Conservation (phyloP, 305 asterid genomes). For the Fraxinus platypoda region DNA sequence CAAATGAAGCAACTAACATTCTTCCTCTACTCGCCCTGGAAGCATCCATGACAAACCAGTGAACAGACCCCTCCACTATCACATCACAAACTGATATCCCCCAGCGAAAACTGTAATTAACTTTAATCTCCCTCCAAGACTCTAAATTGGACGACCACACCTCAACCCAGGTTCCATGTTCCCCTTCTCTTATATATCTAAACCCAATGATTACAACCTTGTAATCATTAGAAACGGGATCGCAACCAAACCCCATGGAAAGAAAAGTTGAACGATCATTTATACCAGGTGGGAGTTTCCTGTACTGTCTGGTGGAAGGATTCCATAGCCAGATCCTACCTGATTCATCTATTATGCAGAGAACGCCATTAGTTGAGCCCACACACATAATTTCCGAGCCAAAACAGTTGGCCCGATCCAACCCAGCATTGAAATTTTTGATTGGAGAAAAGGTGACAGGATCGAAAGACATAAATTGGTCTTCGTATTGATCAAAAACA, state of each 20-base stretch:
- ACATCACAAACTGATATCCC: background rate
- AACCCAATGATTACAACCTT: background rate
- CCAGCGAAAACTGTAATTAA: background rate
- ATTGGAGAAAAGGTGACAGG: background rate
- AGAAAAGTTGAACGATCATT: background rate
- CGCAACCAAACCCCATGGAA: conserved; percentile 13
- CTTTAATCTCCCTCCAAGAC: background rate
- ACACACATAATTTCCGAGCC: background rate
- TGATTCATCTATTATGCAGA: background rate
- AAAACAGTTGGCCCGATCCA: background rate
- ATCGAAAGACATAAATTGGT: background rate
- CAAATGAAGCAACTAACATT: background rate
- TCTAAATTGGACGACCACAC: background rate
- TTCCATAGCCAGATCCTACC: background rate
- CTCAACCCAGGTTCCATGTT: background rate
- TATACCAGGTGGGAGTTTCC: background rate
- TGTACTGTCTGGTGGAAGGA: background rate
- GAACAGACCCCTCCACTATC: background rate
- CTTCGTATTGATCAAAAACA: background rate
- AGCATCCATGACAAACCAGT: background rate
- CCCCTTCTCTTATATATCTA: background rate
- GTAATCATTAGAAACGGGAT: conserved; percentile 10
- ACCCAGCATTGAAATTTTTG: background rate
- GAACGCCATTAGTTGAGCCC: background rate
- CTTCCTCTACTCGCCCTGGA: background rate